Base-by-base conservation (phyloP, 2,329 filamentous ascomycete genomes). In the Epichloe amarillans region DNA sequence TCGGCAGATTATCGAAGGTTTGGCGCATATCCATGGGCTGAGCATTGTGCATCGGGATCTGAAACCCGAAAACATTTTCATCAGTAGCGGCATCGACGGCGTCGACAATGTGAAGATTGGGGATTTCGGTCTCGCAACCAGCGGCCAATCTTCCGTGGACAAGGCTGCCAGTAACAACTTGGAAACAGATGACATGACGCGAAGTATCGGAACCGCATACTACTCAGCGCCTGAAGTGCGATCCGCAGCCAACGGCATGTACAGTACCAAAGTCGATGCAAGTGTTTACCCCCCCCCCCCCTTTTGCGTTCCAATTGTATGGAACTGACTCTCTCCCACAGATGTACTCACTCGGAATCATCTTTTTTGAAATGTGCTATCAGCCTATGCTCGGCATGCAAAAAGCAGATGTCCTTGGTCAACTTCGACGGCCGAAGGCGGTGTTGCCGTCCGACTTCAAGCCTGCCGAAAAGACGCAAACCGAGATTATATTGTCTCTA, bases 341-440 rank as follows among this genome's bases (percentile, higher is more conserved):
- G 77, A 97, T 98, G 91, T 98, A 93, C 64, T 96, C 91, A 0
- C 74, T 98, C 41, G 93, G 93, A 0, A 86, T 98, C 55, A 97
- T 98, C 52, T 95, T 98, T 98, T 97, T 96, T 58, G 93, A 98
- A 67, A 98, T 98, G 93, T 94, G 86, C 61, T 90, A 83, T 56
- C 68, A 72, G 36, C 74, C 79, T 0, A 77, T 83, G 68, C 72
- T 83, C 62, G 80, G 80, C 4, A 83, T 84, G 79, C 76, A 84
- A 58, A 75, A 81, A 55, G 78, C 77, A 2, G 68, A 75, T 48
- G 77, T 82, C 4, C 73, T 96, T 30, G 77, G 84, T 49, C 72
- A 77, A 50, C 74, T 96, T 41, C 79, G 88, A 44, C 76, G 82
- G 57, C 78, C 80, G 39, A 72, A 80, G 12, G 83, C 88, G 39